Conservation (phyloP, 257 asterid genomes). For the Capsicum chinense region DNA sequence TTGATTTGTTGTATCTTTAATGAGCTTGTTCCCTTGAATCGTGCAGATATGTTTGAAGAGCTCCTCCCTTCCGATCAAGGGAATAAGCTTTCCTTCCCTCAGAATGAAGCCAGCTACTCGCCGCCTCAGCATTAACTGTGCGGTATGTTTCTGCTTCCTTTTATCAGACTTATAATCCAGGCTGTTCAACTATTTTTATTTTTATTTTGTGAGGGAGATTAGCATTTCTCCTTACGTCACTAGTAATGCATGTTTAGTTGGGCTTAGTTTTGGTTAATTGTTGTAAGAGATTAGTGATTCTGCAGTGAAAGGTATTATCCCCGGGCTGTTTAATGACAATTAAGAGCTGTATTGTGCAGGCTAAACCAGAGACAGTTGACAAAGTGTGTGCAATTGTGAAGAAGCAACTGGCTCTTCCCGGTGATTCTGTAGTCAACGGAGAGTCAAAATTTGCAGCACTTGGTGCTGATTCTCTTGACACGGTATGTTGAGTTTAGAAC, state of each 20-base stretch:
- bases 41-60: constrained; percentile 42
- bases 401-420: constrained; percentile 86
- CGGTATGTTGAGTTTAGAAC: constrained; percentile 51
- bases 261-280: background rate
- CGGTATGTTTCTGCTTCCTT: constrained; percentile 45
- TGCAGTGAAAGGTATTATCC: background rate
- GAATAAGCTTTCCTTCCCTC: constrained; percentile 46
- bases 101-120: constrained; percentile 48
- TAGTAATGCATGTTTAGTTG: background rate
- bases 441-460: constrained; percentile 73
- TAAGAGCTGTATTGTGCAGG: constrained; percentile 52
- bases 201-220: background rate
- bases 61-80: constrained; percentile 41
- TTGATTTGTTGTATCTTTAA: background rate
- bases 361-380: constrained; percentile 81
- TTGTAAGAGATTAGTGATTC: background rate
- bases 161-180: background rate
- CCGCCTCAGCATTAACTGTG: constrained; percentile 65
- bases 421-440: constrained; percentile 59
- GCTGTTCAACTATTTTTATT: background rate
- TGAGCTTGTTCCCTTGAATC: constrained; percentile 4
- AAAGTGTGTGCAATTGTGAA: constrained; percentile 84
- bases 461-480: constrained; percentile 98
- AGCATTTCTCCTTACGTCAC: background rate
- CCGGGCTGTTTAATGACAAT: background rate